Base-by-base conservation (phyloP, 2,329 filamentous ascomycete species). In the Metarhizium album region DNA sequence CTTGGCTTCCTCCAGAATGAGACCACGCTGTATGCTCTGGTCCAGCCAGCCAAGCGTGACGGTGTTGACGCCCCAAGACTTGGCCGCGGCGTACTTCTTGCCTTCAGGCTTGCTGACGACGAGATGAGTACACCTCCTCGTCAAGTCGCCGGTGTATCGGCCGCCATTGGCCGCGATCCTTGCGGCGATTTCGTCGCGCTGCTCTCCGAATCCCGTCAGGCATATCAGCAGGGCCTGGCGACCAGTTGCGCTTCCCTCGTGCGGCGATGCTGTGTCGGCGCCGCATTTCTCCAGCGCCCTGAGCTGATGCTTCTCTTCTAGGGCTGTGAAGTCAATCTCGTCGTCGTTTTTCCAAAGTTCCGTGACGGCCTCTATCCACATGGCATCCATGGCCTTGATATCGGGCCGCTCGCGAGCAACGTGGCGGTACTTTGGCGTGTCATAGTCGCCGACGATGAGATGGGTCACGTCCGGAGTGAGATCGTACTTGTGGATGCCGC, bases 391-490 rank as follows among this genome's bases (percentile, higher is more conserved):
- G 47, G 90, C 84, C 63, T 82, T 83, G 61, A 98, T 84, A 62
- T 98, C 93, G 46, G 85, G 82, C 48, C 93, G 80, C 65, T 91
- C 86, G 63, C 84, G 87, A 49, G 91, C 93, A 61, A 97, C 91
- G 74, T 95, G 95, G 66, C 84, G 86, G 70, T 98, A 98, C 68
- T 98, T 98, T 47, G 86, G 82, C 1, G 91, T 97, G 64, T 91
- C 81, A 61, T 89, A 86, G 60, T 87, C 84, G 65, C 90, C 93
- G 54, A 95, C 88, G 55, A 98, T 79, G 45, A 98, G 82, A 71
- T 98, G 93, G 4, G 93, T 97, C 46, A 95, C 89, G 66, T 96
- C 89, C 51, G 87, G 87, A n/a, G 90, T 97, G 43, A 98, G 80
- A 66, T 98, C 90, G 67, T 90, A 86, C 60, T 87, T 90, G 74